phyloP scores from a whole-genome alignment of 2,329 filamentous ascomycete genomes.

The Aureobasidium sp. region DNA sequence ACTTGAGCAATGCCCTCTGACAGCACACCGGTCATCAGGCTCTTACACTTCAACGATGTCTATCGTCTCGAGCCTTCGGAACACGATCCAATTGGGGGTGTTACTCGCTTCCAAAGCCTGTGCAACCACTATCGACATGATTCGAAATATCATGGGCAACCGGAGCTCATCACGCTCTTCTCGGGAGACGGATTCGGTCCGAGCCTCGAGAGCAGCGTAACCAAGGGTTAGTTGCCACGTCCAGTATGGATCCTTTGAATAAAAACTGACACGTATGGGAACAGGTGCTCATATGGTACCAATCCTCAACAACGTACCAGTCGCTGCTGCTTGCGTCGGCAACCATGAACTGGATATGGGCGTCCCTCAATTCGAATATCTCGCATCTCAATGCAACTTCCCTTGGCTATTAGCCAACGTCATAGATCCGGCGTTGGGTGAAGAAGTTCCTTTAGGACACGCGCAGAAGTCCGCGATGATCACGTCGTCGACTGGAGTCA shows the following conservation, averaged over 20 bases:
- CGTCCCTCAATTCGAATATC: conserved; percentile 66
- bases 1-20: background rate
- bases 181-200: conserved; percentile 92
- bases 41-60: conserved; percentile 89
- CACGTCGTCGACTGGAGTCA: conserved; percentile 73
- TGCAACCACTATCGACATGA: conserved; percentile 64
- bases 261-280: background rate
- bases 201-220: conserved; percentile 78
- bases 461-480: conserved; percentile 68
- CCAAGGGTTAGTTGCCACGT: conserved; percentile 54
- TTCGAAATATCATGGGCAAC: conserved; percentile 52
- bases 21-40: conserved; percentile 57
- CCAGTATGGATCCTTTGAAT: background rate
- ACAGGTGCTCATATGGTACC: conserved; percentile 77
- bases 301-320: conserved; percentile 68
- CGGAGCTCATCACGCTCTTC: conserved; percentile 68
- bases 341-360: conserved; percentile 95
- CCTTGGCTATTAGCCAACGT: conserved; percentile 89
- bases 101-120: conserved; percentile 70
- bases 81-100: conserved; percentile 74
- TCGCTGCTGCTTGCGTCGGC: conserved; percentile 73
- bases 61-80: conserved; percentile 76
- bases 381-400: conserved; percentile 68
- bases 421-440: conserved; percentile 71
- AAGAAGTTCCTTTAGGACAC: conserved; percentile 65